Percentiles rank a stretch among this genome's conserved stretches.
These are phyloP conservation scores for Ramaria rubella DNA, from an alignment of 768 basidiomycete species.

Conservation along the genomic window DNA sequence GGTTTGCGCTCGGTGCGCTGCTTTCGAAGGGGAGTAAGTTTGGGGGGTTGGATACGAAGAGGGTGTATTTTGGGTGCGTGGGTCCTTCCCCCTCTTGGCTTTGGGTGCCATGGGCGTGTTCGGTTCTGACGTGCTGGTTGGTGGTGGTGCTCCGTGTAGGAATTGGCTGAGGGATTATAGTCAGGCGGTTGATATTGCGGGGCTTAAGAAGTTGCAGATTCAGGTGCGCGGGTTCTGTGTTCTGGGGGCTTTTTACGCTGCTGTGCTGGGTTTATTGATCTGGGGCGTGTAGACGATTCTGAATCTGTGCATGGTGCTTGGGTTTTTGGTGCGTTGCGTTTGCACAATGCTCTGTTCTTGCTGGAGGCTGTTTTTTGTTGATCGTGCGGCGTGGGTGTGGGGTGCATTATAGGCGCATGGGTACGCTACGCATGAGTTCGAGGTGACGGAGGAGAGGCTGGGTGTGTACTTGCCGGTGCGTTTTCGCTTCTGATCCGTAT, in stretches of 20 bases:
- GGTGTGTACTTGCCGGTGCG: slow-evolving; percentile 77
- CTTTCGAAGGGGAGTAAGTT: slow-evolving; percentile 63
- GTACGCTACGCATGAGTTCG: slow-evolving; percentile 78
- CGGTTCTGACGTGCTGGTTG: not conserved
- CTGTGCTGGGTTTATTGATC: too few species aligned
- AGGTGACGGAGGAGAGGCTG: slow-evolving; percentile 76
- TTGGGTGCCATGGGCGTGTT: too few species aligned
- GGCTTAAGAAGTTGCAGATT: slow-evolving; percentile 62
- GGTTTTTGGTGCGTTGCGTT: slow-evolving; percentile 62
- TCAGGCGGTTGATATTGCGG: slow-evolving; percentile 79
- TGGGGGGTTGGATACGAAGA: slow-evolving; percentile 71
- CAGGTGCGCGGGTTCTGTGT: slow-evolving; percentile 41
- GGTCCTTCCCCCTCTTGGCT: too few species aligned
- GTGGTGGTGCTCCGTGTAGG: too few species aligned
- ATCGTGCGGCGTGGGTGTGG: too few species aligned
- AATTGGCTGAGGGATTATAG: slow-evolving; percentile 84
- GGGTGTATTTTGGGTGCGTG: slow-evolving; percentile 72
- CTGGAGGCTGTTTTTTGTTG: too few species aligned
- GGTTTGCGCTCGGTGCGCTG: slow-evolving; percentile 52
- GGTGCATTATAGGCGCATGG: slow-evolving; percentile 82
- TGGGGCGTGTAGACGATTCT: slow-evolving; percentile 82
- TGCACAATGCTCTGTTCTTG: not conserved
- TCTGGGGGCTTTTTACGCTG: not conserved
- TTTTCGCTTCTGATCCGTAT: slow-evolving; percentile 13
- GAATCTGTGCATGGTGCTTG: slow-evolving; percentile 84